These are phyloP conservation scores for Pelagomonas calceolata DNA, from an alignment of 108 stramenopile species.

Conservation along the genomic window DNA sequence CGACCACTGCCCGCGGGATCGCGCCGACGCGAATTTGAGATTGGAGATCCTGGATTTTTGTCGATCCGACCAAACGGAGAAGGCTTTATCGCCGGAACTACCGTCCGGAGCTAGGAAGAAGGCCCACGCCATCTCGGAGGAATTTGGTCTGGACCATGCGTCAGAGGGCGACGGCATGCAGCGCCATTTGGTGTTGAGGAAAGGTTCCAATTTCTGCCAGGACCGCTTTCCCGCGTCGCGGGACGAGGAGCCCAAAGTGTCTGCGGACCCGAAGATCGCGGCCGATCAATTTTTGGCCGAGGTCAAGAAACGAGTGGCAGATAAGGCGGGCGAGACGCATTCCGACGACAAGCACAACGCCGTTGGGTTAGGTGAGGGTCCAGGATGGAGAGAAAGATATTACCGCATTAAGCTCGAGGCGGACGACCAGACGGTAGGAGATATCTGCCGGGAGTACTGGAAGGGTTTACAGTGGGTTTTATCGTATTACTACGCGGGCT, in stretches of 20 bases:
- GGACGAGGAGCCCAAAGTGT: no score
- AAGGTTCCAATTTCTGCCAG: no score
- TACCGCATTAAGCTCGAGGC: slow-evolving; percentile 91
- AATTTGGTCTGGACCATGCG: slow-evolving; percentile 79
- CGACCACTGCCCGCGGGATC: no score
- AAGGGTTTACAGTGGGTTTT: slow-evolving; percentile 97
- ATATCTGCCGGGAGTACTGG: slow-evolving; percentile 81
- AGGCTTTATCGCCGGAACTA: background rate
- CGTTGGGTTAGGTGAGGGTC: background rate
- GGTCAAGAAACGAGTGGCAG: slow-evolving; percentile 21
- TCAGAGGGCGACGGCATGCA: slow-evolving; percentile 59
- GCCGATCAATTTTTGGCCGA: slow-evolving; percentile 19
- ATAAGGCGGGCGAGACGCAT: slow-evolving; percentile 22
- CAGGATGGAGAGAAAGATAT: slow-evolving; percentile 59
- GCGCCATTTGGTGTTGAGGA: slow-evolving; percentile 1
- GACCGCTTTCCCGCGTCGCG: no score
- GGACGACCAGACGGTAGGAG: slow-evolving; percentile 74
- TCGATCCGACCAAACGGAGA: no score
- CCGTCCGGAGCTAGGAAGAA: slow-evolving; percentile 42
- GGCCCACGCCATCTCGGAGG: slow-evolving; percentile 82
- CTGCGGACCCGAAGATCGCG: no score
- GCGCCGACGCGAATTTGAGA: no score
- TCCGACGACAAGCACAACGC: slow-evolving; percentile 25
- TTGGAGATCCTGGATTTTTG: no score
- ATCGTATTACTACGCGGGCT: slow-evolving; percentile 91